Conservation (phyloP, 208 protist species). For the Kentomonas sorsogonicus region DNA sequence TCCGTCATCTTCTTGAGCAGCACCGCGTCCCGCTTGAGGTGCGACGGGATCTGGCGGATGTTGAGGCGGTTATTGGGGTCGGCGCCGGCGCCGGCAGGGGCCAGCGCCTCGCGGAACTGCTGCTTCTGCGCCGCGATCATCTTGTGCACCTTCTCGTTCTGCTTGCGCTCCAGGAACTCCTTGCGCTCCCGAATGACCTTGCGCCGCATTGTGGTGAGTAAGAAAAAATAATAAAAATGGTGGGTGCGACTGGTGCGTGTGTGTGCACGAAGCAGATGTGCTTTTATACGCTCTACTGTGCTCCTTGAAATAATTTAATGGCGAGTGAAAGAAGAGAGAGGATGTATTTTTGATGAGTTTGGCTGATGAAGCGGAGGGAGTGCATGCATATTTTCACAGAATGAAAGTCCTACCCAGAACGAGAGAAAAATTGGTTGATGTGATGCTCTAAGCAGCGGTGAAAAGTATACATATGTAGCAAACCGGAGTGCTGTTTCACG, state of each 20-base stretch:
- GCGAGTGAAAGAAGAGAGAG: not conserved
- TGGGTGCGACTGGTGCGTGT: not conserved
- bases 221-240: not conserved
- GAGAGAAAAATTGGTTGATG: too few species aligned
- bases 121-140: constrained; percentile 71
- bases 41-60: constrained; percentile 74
- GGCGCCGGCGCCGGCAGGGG: too few species aligned
- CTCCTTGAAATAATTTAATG: not conserved
- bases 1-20: constrained; percentile 85
- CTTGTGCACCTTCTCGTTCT: constrained; percentile 81
- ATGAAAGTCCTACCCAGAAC: too few species aligned
- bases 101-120: constrained; percentile 79
- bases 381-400: too few species aligned
- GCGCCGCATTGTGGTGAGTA: constrained; percentile 49
- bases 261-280: not conserved
- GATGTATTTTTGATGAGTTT: not conserved
- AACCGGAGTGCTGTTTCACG: too few species aligned
- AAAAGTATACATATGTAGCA: not conserved
- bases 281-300: not conserved
- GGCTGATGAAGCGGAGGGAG: not conserved
- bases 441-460: too few species aligned
- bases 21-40: constrained; percentile 80
- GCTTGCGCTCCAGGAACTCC: constrained; percentile 80
- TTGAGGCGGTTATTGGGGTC: too few species aligned
- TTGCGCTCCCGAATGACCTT: constrained; percentile 78